Evolutionary conservation across 164 flowering plant genomes (phyloP).

Genomic region (Amborella trichopoda): DNA sequence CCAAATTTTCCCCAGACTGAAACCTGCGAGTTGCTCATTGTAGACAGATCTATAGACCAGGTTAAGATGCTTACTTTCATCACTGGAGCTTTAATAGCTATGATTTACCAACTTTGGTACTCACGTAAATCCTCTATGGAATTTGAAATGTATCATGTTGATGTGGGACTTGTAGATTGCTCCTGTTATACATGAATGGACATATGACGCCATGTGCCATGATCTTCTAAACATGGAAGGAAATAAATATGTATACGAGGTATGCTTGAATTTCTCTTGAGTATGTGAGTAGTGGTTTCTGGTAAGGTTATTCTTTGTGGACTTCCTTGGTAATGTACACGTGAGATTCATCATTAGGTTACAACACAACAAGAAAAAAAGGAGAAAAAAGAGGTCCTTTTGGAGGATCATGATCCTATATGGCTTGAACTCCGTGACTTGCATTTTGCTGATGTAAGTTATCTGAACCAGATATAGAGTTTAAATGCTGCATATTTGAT

Average conservation of each 20-base stretch:
- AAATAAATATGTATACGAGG: constrained; percentile 92
- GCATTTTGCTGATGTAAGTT: constrained; percentile 91
- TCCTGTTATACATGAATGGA: constrained; percentile 99
- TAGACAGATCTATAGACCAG: constrained; percentile 96
- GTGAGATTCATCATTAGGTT: neutral
- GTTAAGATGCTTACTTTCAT: constrained; percentile 22
- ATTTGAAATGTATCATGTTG: no score
- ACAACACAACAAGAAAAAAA: constrained; percentile 26
- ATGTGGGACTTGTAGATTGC: constrained; percentile 65
- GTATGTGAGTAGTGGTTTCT: neutral
- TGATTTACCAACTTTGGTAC: no score
- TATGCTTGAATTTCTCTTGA: constrained; percentile 12
- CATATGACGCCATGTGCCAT: constrained; percentile 99
- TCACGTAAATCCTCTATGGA: no score
- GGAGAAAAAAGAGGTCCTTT: constrained; percentile 80
- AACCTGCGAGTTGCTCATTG: constrained; percentile 88
- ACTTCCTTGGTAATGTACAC: neutral
- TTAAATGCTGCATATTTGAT: constrained; percentile 4
- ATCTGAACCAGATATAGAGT: constrained; percentile 5
- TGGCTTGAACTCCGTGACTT: constrained; percentile 97
- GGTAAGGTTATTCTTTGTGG: constrained; percentile 1
- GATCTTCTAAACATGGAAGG: constrained; percentile 90
- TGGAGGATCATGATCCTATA: constrained; percentile 95
- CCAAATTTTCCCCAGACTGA: constrained; percentile 79
- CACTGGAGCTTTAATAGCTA: no score